Evolutionary conservation across 306 rosid species (phyloP).

Genomic region (Crotalaria pallida): DNA sequence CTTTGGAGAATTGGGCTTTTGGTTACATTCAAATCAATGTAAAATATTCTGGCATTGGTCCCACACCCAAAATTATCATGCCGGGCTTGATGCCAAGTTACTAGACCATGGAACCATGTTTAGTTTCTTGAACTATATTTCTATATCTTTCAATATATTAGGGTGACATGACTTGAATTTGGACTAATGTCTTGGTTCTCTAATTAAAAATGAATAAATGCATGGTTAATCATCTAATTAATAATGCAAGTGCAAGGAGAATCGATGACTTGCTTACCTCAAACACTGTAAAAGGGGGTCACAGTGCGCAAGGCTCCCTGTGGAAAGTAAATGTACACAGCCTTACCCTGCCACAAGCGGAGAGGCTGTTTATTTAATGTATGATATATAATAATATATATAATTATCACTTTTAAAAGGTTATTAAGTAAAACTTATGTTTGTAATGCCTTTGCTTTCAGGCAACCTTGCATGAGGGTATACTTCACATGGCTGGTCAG

Average conservation of each 20-base stretch:
- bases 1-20: not conserved
- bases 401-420: conserved; percentile 22
- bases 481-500: conserved; percentile 99
- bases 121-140: not conserved
- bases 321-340: no score
- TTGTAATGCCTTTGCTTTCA: conserved; percentile 31
- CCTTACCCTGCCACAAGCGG: no score
- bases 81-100: not conserved
- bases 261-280: not conserved
- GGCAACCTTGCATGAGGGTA: conserved; percentile 83
- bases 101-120: not conserved
- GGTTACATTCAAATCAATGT: not conserved
- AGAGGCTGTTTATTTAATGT: not conserved
- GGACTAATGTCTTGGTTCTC: not conserved
- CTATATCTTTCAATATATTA: not conserved
- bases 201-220: not conserved
- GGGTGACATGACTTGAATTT: not conserved
- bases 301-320: no score
- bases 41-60: not conserved
- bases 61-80: not conserved
- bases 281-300: no score
- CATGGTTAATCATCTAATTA: not conserved
- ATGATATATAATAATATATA: not conserved
- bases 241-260: not conserved
- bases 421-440: not conserved